phyloP scores from a whole-genome alignment of 1,284 basidiomycete species.

The Trichosporon sp. region DNA sequence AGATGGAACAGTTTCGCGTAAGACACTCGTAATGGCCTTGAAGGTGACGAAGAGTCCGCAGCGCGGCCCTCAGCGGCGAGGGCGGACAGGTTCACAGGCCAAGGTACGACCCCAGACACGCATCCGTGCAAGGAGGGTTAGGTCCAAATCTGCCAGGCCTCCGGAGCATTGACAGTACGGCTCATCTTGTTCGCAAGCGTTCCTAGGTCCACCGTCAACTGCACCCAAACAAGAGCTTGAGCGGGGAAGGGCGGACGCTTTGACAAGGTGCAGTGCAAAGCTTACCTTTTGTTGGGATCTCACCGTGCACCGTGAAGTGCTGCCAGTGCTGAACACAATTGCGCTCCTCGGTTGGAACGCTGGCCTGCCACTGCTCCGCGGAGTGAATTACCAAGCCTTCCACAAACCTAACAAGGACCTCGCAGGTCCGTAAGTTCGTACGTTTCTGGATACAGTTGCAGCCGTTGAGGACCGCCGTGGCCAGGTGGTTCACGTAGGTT shows the following conservation, averaged over 20 bases:
- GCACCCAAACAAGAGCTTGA: neutral
- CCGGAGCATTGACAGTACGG: too few relatives aligned
- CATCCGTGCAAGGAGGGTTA: neutral
- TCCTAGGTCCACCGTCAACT: neutral
- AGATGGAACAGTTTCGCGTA: neutral
- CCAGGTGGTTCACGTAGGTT: neutral
- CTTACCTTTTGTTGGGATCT: neutral
- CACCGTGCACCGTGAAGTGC: neutral
- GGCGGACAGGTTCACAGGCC: neutral
- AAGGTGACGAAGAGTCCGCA: neutral
- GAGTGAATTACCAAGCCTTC: neutral
- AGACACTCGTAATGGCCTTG: neutral
- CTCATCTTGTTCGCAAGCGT: too few relatives aligned
- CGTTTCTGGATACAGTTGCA: neutral
- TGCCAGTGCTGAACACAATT: neutral
- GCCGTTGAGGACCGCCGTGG: neutral
- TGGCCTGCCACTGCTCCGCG: neutral
- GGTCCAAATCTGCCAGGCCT: neutral
- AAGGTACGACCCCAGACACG: neutral
- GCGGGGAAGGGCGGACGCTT: neutral
- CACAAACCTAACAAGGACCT: neutral
- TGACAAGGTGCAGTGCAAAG: neutral
- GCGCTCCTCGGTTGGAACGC: neutral
- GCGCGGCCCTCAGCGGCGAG: neutral
- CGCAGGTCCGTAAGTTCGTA: neutral